Base-by-base conservation (phyloP, 257 asterid species). In the Forsythia viridissima region DNA sequence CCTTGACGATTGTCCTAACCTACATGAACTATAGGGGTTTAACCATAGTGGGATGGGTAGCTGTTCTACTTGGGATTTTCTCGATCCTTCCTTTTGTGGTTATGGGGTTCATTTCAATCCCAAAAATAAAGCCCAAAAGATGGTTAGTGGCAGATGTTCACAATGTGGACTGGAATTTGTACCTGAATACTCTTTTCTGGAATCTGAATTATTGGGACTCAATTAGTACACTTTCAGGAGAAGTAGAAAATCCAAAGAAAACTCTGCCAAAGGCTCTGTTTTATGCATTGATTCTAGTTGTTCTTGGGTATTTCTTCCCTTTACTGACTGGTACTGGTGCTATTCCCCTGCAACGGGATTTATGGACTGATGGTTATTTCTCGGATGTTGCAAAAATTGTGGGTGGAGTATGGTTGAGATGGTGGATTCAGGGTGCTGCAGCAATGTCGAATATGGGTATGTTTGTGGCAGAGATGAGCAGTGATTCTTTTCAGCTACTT, bases 131-230 rank as follows among this genome's bases (percentile, higher is more conserved):
- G 74, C 96, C 96, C 4, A 74, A 80, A 46, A 88, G 94, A 71
- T 91, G 96, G 96, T 77, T 89, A 68, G 92, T 82, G 44, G 79
- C 79, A 9, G 91, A 89, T 80, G 24, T 87, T 13, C 89, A 83
- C 61, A 81, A 77, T 15, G 87, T 91, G 0, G 84, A 91, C 67
- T 91, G 96, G 96, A 88, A 82, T 81, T 77, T 91, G 87, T 91
- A 89, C 76, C 83, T 91, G 0, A 89, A 91, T 67, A 89, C 94
- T 2, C 83, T 91, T 3, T 91, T 91, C 16, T 91, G 96, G 96
- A 91, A 91, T 55, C 81, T 91, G n/a, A 91, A 91, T 72, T 91
- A 91, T 63, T 91, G 96, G 94, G 96, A 91, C 40, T 86, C 92
- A 0, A 85, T 91, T 12, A 91, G 96, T 63, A 91, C 94, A 3